Evolutionary conservation across 2,329 filamentous ascomycete genomes (phyloP).

Genomic region (Mycosphaerella sp.): DNA sequence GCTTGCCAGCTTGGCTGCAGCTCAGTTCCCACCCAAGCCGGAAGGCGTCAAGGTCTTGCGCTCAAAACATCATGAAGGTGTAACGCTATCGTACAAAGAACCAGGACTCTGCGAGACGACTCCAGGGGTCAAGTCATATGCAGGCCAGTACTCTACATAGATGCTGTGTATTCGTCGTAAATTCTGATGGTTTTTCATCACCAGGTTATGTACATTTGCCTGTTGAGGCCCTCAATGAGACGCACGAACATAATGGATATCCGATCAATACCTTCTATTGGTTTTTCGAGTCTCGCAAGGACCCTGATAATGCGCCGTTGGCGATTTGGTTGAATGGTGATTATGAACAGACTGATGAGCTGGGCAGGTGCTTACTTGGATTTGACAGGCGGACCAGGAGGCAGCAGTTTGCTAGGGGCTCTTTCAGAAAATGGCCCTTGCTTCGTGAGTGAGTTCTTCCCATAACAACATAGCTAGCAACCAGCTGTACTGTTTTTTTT

Average conservation of each 20-base stretch:
- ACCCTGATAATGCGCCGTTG: slow-evolving; percentile 51
- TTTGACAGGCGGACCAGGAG: slow-evolving; percentile 44
- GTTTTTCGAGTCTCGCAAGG: slow-evolving; percentile 57
- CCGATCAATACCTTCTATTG: slow-evolving; percentile 51
- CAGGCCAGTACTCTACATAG: slow-evolving; percentile 8
- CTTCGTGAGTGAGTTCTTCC: slow-evolving; percentile 33
- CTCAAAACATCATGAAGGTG: slow-evolving; percentile 37
- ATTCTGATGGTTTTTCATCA: background rate
- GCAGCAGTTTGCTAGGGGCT: slow-evolving; percentile 48
- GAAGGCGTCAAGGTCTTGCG: slow-evolving; percentile 40
- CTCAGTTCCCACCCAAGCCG: slow-evolving; percentile 20
- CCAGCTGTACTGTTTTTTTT: background rate
- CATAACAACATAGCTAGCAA: too few species aligned
- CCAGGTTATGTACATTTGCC: slow-evolving; percentile 37
- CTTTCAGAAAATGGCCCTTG: slow-evolving; percentile 38
- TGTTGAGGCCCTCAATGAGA: slow-evolving; percentile 28
- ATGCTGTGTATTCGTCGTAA: background rate
- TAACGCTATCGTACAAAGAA: slow-evolving; percentile 48
- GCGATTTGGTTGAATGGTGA: slow-evolving; percentile 54
- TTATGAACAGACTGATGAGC: background rate
- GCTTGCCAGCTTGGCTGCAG: slow-evolving; percentile 6
- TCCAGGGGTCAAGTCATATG: slow-evolving; percentile 46
- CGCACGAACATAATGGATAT: slow-evolving; percentile 40
- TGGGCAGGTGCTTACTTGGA: background rate
- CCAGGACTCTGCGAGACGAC: slow-evolving; percentile 51